phyloP scores from a whole-genome alignment of 2,329 filamentous ascomycete species.

The Ascochyta koolunga region DNA sequence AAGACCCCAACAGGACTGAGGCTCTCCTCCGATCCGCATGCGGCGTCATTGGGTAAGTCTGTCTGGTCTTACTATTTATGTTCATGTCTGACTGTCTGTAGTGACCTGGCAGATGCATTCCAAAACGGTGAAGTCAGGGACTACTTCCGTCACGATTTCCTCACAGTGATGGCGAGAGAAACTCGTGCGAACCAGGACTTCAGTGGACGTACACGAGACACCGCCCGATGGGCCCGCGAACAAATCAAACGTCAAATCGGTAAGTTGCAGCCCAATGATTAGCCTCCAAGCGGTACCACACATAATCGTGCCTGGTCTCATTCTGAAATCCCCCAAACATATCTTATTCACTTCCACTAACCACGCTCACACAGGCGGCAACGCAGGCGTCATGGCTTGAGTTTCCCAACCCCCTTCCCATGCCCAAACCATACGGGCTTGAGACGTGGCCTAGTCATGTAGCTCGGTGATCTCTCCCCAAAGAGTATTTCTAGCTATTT shows the following conservation, averaged over 20 bases:
- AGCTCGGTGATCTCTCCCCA: slow-evolving; percentile 21
- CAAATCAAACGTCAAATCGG: slow-evolving; percentile 89
- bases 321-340: slow-evolving; percentile 17
- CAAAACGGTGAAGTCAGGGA: slow-evolving; percentile 84
- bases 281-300: not conserved
- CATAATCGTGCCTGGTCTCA: not conserved
- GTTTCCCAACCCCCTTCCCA: slow-evolving; percentile 13
- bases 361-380: slow-evolving; percentile 36
- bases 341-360: slow-evolving; percentile 27
- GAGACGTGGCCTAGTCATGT: slow-evolving; percentile 20
- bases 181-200: slow-evolving; percentile 89
- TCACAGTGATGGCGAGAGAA: slow-evolving; percentile 88
- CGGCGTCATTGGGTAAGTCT: slow-evolving; percentile 86
- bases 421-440: slow-evolving; percentile 19
- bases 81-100: slow-evolving; percentile 53
- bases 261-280: slow-evolving; percentile 29
- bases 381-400: slow-evolving; percentile 47
- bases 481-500: slow-evolving; percentile 15
- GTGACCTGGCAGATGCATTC: slow-evolving; percentile 93
- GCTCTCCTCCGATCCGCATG: slow-evolving; percentile 90
- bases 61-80: not conserved
- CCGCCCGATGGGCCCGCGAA: slow-evolving; percentile 95
- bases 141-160: slow-evolving; percentile 89
- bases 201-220: slow-evolving; percentile 83
- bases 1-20: slow-evolving; percentile 88